These are phyloP conservation scores for Pelargonium nanum DNA, from an alignment of 345 rosid species.

Conservation along the genomic window DNA sequence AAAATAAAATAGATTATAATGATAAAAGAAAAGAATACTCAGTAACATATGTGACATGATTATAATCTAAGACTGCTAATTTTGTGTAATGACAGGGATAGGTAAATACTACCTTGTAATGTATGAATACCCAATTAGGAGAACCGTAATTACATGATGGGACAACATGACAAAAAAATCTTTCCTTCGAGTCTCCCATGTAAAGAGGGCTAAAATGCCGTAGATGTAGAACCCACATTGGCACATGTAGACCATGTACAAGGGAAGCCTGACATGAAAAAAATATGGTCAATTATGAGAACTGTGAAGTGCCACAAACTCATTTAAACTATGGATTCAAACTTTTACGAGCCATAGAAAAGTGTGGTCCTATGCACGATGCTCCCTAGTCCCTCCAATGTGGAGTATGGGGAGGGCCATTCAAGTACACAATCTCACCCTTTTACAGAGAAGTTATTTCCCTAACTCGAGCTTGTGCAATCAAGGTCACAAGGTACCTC, in stretches of 20 bases:
- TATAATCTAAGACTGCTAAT: neutral
- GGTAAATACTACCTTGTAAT: slow-evolving; percentile 43
- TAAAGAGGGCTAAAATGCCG: slow-evolving; percentile 71
- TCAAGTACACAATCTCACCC: too few species aligned
- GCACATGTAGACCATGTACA: slow-evolving; percentile 74
- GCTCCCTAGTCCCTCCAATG: too few species aligned
- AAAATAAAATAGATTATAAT: too few species aligned
- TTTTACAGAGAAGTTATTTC: too few species aligned
- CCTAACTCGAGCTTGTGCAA: too few species aligned
- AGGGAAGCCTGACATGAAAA: slow-evolving; percentile 44
- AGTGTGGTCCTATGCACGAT: too few species aligned
- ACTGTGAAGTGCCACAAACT: too few species aligned
- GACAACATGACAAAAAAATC: slow-evolving; percentile 98
- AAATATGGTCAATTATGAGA: neutral
- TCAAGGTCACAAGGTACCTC: too few species aligned
- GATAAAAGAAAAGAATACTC: too few species aligned
- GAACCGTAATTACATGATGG: slow-evolving; percentile 84
- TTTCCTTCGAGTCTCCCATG: slow-evolving; percentile 94
- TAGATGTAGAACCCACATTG: slow-evolving; percentile 84
- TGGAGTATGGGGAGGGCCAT: too few species aligned
- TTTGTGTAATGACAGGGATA: neutral
- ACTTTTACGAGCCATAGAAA: too few species aligned
- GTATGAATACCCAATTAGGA: slow-evolving; percentile 72
- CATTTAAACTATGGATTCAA: too few species aligned
- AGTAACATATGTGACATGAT: neutral